Conservation (phyloP, 2,329 filamentous ascomycete species). For the Fusarium acutatum region DNA sequence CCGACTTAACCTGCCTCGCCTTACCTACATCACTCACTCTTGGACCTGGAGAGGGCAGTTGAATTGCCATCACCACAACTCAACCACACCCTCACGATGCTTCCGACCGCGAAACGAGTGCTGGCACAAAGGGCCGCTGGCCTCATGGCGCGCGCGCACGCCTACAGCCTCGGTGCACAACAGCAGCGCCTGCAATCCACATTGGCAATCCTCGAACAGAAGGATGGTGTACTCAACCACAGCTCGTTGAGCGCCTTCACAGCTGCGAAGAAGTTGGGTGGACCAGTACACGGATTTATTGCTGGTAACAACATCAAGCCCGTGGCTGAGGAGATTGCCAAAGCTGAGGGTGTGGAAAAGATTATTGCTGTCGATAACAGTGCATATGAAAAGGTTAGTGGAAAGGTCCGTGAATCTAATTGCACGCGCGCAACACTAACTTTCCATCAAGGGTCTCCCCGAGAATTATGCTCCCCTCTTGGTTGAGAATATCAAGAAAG, state of each 20-base stretch:
- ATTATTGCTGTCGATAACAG: constrained; percentile 87
- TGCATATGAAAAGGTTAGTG: constrained; percentile 85
- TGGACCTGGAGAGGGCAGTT: constrained; percentile 16
- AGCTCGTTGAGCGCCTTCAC: constrained; percentile 86
- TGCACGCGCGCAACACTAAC: constrained; percentile 10
- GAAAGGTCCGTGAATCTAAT: background rate
- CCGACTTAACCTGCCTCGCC: constrained; percentile 28
- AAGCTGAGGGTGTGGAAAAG: constrained; percentile 91
- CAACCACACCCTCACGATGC: constrained; percentile 41
- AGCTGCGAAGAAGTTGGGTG: constrained; percentile 87
- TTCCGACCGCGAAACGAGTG: constrained; percentile 43
- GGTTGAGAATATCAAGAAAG: constrained; percentile 96
- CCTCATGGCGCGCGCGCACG: constrained; percentile 39
- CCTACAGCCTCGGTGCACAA: constrained; percentile 42
- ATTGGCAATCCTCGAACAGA: constrained; percentile 90
- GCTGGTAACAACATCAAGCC: constrained; percentile 81
- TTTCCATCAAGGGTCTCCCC: constrained; percentile 73
- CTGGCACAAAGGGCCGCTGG: constrained; percentile 40
- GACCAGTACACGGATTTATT: constrained; percentile 84
- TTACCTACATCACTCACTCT: constrained; percentile 20
- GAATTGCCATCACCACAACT: constrained; percentile 20
- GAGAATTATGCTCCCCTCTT: constrained; percentile 95
- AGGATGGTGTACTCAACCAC: constrained; percentile 84
- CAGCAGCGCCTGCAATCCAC: constrained; percentile 75
- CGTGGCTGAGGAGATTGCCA: constrained; percentile 84